Evolutionary conservation across 2,329 filamentous ascomycete genomes (phyloP), one percentile per base, ranked within the genome.

Genomic region (Aspergillus sp.): DNA sequence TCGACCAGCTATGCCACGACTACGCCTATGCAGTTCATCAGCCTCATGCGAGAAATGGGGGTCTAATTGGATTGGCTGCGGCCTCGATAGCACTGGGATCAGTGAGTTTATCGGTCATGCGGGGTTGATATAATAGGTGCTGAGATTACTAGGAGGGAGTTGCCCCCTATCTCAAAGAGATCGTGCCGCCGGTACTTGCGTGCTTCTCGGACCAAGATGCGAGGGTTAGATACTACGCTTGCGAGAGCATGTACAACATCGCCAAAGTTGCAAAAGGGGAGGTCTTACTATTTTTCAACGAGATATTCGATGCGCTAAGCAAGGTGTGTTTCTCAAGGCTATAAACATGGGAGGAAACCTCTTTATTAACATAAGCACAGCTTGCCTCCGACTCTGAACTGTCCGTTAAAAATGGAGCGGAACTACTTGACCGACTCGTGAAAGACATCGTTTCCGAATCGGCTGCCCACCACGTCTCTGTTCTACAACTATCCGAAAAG

Each of bases 211-310:
- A 99, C 67, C 95, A 98, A 79, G 95, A 99, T 88, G 93, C 95
- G 26, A 86, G 95, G 57, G 95, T 98, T 32, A 86, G 95, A 63
- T 99, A 99, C 75, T 99, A 99, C 77, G 95, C 95, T 22, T 99
- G 95, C 77, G 95, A 99, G 80, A 96, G 93, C 75, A 99, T 99
- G 95, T 99, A 99, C 79, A 99, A 99, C 76, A 99, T 99, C 71
- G 93, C 95, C 70, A 99, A 99, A 78, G 95, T 99, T 48, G 95
- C 93, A 59, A 99, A 99, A 77, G 95, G 96, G 38, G 95, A 99
- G 76, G 95, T 99, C 18, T 77, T 99, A 63, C 85, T 96, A 41
- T 99, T 96, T 80, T 99, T 99, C 77, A 99, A 99, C 76, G 90
- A 96, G 68, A 95, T 99, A 62, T 99, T 99, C 71, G 95, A 99